Evolutionary conservation across 805 yeast species (phyloP), one percentile per base, ranked within the genome.

Genomic region (Torulaspora maleeae): DNA sequence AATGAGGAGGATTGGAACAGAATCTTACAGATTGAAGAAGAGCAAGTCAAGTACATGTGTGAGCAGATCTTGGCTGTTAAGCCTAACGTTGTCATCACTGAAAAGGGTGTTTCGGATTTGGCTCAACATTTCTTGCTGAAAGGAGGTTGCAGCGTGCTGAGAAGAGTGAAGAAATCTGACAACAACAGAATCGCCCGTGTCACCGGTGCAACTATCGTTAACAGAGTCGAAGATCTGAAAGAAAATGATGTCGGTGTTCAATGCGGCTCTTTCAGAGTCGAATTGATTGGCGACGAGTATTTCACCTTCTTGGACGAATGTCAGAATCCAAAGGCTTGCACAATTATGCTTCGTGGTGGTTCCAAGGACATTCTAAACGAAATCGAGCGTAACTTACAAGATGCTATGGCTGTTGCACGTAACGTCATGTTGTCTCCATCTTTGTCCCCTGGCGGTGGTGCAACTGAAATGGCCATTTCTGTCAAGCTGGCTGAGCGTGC

Each of bases 391-490:
- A 93, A 93, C 66, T 75, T 93, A 63, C 97, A 93, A 64, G 99
- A 93, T 69, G 99, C 99, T 36, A 86, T 93, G 95, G 91, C 96
- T 3, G 99, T 93, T 37, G 82, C 98, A 15, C 80, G 96, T 67
- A 93, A 93, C 63, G 96, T 93, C 28, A 77, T 88, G 75, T 82
- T 91, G 56, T 95, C 91, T 66, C 99, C 99, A 42, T 80, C 90
- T 34, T 77, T 93, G 62, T 78, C 96, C 2, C 99, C 99, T 40
- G 99, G 99, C 59, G 99, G 99, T 50, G 99, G 99, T 59, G 99
- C 99, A 43, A 91, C 97, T 24, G 99, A 93, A 72, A 93, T 93
- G 98, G 98, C 98, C 2, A 89, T 93, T 32, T 77, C 91, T 48
- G 97, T 93, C 25, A 80, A 76, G 54, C 75, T 93, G 49, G 78